Evolutionary conservation across 257 asterid species (phyloP), one percentile per base, ranked within the genome.

Genomic region (Jacaranda copaia): DNA sequence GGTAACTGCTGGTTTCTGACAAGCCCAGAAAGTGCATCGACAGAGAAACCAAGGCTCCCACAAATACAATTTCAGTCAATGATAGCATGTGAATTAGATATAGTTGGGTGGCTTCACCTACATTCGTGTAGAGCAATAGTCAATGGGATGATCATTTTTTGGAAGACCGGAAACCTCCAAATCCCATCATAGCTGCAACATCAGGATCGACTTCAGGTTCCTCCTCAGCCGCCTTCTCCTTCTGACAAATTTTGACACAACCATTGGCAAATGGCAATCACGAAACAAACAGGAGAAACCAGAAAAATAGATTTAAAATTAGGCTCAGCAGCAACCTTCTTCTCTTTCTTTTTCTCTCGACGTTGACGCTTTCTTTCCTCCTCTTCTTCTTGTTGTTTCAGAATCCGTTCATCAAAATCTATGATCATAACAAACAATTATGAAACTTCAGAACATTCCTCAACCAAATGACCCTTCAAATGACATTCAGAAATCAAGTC

Each of bases 351-450:
- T 79, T 89, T 96, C 84, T 96, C 99, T 67, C 97, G 83, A 18
- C 98, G 93, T 71, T 81, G 93, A 39, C 97, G 94, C 83, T 96
- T 95, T 73, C 93, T 88, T 83, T 95, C 99, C 80, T 95, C 99
- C 87, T 95, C 99, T 79, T 95, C 99, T 84, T 93, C 94, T 83
- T 95, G 96, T 76, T 91, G 98, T 83, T 93, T 96, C 84, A 93
- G 70, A 68, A 96, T 83, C 74, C 97, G 87, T 82, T 93, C 99
- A 55, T 96, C 98, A 14, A 96, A 89, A 84, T 96, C 99, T 95
- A 64, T 32, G 51, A 84, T 53, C 42, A 25, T 25, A 8, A 35
- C 6, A 45, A 13, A 40, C 46, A 36, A 25, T 25, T 25, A 3
- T 4, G 43, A 42, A 39, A 14, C 61, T 16, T 64, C 20, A 62